A percentile compares a stretch with the other conserved stretches of the same genome.
Conservation (phyloP, 371 early-diverging fungal species). For the Mortierella sp. region DNA sequence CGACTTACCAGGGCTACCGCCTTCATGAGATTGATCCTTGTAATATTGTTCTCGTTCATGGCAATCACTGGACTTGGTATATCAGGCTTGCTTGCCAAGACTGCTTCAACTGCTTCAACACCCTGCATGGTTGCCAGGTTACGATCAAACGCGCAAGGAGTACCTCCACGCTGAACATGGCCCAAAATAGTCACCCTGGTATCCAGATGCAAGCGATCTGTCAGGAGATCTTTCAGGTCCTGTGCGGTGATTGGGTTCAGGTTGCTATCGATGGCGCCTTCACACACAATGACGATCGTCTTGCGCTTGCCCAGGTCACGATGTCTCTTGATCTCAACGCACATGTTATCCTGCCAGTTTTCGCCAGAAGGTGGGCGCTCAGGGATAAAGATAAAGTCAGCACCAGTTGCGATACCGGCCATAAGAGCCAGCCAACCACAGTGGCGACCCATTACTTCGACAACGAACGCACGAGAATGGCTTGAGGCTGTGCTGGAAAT, state of each 20-base stretch:
- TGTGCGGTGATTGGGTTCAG: conserved; percentile 92
- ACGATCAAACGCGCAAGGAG: conserved; percentile 95
- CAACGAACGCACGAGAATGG: conserved; percentile 98
- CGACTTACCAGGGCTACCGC: conserved; percentile 81
- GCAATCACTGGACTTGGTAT: conserved; percentile 95
- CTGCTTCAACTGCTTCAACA: conserved; percentile 96
- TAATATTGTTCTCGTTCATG: conserved; percentile 88
- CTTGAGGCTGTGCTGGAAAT: conserved; percentile 96
- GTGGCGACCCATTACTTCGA: conserved; percentile 99
- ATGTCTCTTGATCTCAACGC: conserved; percentile 76
- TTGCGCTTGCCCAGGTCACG: conserved; percentile 89
- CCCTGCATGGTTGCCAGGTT: conserved; percentile 94
- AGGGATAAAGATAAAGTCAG: conserved; percentile 98
- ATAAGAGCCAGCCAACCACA: conserved; percentile 99
- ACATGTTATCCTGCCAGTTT: conserved; percentile 92
- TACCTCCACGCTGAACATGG: conserved; percentile 99
- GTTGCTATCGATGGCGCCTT: conserved; percentile 96
- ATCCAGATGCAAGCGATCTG: conserved; percentile 85
- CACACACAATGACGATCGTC: conserved; percentile 96
- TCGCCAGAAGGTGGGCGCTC: conserved; percentile 91
- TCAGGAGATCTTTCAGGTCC: conserved; percentile 85
- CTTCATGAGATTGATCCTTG: conserved; percentile 88
- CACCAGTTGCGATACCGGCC: conserved; percentile 95
- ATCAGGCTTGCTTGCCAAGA: conserved; percentile 84
- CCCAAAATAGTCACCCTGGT: conserved; percentile 96